phyloP scores from a whole-genome alignment of 192 early-diverging fungal species.

The Backusella morwellensis region DNA sequence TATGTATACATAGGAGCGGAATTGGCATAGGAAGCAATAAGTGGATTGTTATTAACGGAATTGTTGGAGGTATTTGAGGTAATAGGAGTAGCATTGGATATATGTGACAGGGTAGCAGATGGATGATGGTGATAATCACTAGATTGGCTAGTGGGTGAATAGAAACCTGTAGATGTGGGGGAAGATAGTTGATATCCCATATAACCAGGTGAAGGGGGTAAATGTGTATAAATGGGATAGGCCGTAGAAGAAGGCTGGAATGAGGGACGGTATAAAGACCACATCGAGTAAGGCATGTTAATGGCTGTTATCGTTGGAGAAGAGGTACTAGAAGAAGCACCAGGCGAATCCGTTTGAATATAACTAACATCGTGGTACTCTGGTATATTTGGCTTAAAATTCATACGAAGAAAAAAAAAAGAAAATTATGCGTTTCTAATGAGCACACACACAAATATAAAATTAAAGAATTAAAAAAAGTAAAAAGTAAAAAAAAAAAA shows the following conservation, averaged over 20 bases:
- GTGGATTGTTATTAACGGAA: not conserved
- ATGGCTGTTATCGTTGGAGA: not conserved
- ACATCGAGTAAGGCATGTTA: not conserved
- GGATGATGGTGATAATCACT: not conserved
- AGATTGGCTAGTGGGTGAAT: not conserved
- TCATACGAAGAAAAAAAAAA: not conserved
- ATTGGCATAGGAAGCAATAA: not conserved
- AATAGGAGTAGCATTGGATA: not conserved
- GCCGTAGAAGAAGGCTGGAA: not conserved
- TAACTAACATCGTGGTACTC: not conserved
- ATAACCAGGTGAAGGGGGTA: not conserved
- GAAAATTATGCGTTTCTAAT: not conserved
- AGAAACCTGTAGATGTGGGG: not conserved
- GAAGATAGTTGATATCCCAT: not conserved
- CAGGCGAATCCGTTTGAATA: not conserved
- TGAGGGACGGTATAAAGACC: not conserved
- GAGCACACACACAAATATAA: not conserved
- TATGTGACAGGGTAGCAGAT: not conserved
- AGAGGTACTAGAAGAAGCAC: not conserved
- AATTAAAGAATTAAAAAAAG: not conserved
- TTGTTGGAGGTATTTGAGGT: not conserved
- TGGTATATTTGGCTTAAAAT: not conserved
- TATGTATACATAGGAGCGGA: not conserved
- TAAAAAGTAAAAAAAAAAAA: not conserved
- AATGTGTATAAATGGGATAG: not conserved